A percentile compares a stretch with the other conserved stretches of the same genome.
Evolutionary conservation across 768 basidiomycete species (phyloP).

Genomic region (Agaricus sinodeliciosus): DNA sequence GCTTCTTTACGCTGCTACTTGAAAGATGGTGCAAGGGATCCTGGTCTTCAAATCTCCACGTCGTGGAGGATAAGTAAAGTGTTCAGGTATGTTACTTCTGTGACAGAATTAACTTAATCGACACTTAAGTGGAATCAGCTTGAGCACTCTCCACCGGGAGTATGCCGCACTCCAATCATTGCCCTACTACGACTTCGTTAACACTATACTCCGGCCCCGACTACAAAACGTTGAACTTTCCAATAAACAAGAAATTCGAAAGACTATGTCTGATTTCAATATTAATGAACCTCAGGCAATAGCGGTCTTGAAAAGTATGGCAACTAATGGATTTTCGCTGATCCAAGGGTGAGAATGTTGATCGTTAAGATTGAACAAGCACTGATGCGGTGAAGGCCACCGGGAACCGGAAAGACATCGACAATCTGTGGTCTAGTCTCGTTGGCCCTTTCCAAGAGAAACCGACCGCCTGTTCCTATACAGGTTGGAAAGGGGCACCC

Average conservation of each 20-base stretch:
- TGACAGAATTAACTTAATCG: background rate
- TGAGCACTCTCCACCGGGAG: constrained; percentile 90
- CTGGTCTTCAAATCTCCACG: constrained; percentile 56
- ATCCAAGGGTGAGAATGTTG: constrained; percentile 78
- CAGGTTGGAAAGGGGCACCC: constrained; percentile 36
- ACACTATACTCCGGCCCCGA: constrained; percentile 65
- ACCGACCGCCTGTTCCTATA: constrained; percentile 47
- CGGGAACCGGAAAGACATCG: constrained; percentile 97
- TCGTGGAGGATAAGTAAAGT: constrained; percentile 76
- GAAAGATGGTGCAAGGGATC: constrained; percentile 35
- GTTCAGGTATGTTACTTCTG: constrained; percentile 54
- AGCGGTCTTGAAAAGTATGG: constrained; percentile 75
- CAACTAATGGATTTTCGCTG: constrained; percentile 71
- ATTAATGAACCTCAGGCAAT: constrained; percentile 94
- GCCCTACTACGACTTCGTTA: constrained; percentile 73
- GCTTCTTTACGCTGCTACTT: constrained; percentile 53
- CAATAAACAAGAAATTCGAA: constrained; percentile 45
- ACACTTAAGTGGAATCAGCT: constrained; percentile 33
- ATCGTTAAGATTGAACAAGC: background rate
- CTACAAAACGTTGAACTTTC: constrained; percentile 41
- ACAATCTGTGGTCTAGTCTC: constrained; percentile 95
- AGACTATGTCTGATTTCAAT: constrained; percentile 60
- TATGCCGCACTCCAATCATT: constrained; percentile 81
- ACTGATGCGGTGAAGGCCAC: constrained; percentile 54
- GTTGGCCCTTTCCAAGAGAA: constrained; percentile 63